Evolutionary conservation across 257 asterid genomes (phyloP).

Genomic region (Fraxinus cuspidata): DNA sequence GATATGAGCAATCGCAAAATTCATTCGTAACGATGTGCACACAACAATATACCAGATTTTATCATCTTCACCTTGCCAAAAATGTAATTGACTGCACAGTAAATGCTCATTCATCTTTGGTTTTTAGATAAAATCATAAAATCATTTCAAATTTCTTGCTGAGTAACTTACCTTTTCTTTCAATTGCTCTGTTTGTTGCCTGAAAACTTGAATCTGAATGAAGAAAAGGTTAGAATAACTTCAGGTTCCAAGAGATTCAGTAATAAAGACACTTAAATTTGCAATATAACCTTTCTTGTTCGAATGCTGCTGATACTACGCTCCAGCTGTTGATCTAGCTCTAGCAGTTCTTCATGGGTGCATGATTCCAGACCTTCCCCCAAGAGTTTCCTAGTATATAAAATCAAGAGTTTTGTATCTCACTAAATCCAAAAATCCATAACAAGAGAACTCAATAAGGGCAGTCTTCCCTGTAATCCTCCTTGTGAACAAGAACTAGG

Average conservation of each 20-base stretch:
- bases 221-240: background rate
- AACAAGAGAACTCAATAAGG: background rate
- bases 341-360: conserved; percentile 66
- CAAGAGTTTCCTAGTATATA: conserved; percentile 59
- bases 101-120: background rate
- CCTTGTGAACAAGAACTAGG: background rate
- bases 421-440: background rate
- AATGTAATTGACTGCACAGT: background rate
- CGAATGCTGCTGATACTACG: conserved; percentile 64
- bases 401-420: background rate
- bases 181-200: conserved; percentile 67
- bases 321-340: conserved; percentile 78
- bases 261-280: background rate
- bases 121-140: background rate
- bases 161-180: conserved; percentile 65
- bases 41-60: background rate
- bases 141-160: background rate
- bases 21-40: background rate
- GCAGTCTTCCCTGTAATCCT: background rate
- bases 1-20: background rate
- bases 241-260: background rate
- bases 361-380: conserved; percentile 77
- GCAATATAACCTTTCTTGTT: conserved; percentile 60
- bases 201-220: conserved; percentile 73
- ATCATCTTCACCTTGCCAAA: background rate